These are phyloP conservation scores for Aureobasidium sp. DNA, from an alignment of 2,329 filamentous ascomycete genomes.

Conservation along the genomic window DNA sequence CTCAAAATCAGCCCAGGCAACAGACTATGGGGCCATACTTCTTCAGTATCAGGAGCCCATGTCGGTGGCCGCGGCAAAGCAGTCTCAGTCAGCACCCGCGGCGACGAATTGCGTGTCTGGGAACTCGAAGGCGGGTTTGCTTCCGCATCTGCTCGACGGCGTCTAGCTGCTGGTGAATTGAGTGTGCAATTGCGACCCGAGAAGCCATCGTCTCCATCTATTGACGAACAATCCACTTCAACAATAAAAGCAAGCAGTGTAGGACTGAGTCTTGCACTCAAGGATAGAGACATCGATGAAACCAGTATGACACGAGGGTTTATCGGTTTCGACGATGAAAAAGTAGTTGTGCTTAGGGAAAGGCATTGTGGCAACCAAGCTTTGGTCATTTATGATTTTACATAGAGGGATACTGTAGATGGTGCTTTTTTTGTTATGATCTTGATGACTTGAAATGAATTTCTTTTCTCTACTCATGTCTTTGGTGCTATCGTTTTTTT, in stretches of 20 bases:
- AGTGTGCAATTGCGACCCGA: constrained; percentile 42
- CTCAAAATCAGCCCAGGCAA: constrained; percentile 65
- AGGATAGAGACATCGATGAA: constrained; percentile 21
- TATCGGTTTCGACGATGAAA: constrained; percentile 86
- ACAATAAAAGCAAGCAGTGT: constrained; percentile 22
- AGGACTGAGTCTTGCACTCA: constrained; percentile 27
- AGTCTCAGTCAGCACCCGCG: constrained; percentile 76
- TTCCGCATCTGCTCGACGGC: constrained; percentile 34
- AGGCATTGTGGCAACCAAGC: constrained; percentile 58
- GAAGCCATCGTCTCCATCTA: constrained; percentile 3
- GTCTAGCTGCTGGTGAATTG: constrained; percentile 35
- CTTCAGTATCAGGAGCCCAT: constrained; percentile 75
- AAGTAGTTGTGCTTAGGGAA: constrained; percentile 78
- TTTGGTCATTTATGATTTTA: constrained; percentile 82
- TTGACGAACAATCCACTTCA: constrained; percentile 8
- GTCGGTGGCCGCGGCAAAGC: constrained; percentile 80
- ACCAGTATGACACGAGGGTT: constrained; percentile 44
- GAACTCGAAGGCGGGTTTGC: constrained; percentile 67
- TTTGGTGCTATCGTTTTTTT: no score
- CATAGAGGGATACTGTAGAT: constrained; percentile 30
- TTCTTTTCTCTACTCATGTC: neutral
- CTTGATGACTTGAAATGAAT: neutral
- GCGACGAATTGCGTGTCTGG: constrained; percentile 66
- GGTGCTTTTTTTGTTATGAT: neutral
- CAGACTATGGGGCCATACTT: constrained; percentile 85